Evolutionary conservation across 768 basidiomycete genomes (phyloP).

Genomic region (Podaxis sp.): DNA sequence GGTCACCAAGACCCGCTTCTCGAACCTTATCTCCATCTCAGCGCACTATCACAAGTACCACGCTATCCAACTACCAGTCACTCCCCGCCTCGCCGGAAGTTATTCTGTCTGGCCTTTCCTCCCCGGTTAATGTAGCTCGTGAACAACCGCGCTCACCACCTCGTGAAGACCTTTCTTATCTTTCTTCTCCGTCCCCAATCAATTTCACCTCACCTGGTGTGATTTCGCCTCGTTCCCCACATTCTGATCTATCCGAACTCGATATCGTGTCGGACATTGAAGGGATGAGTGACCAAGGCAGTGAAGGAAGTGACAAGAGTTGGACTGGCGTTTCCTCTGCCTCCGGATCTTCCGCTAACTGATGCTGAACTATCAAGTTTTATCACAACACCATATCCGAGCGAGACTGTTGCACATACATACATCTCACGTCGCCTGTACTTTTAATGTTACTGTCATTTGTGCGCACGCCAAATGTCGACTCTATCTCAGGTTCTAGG

Average conservation of each 20-base stretch:
- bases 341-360: slow-evolving; percentile 1
- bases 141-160: neutral
- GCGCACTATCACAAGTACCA: slow-evolving; percentile 1
- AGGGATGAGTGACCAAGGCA: slow-evolving; percentile 9
- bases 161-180: neutral
- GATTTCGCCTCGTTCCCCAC: slow-evolving; percentile 13
- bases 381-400: neutral
- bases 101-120: neutral
- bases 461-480: neutral
- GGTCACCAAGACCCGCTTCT: slow-evolving; percentile 1
- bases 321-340: slow-evolving; percentile 10
- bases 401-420: neutral
- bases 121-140: neutral
- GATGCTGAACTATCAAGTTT: neutral
- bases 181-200: slow-evolving; percentile 9
- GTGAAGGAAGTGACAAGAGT: slow-evolving; percentile 11
- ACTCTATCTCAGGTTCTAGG: neutral
- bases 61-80: neutral
- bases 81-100: slow-evolving; percentile 1
- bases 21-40: slow-evolving; percentile 5
- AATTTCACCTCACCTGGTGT: slow-evolving; percentile 12
- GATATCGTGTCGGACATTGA: slow-evolving; percentile 12
- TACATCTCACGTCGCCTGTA: neutral
- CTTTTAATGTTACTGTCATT: neutral
- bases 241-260: slow-evolving; percentile 10